These are phyloP conservation scores for Arxiozyma slooffiae DNA, from an alignment of 1,139 yeast genomes.

Conservation along the genomic window DNA sequence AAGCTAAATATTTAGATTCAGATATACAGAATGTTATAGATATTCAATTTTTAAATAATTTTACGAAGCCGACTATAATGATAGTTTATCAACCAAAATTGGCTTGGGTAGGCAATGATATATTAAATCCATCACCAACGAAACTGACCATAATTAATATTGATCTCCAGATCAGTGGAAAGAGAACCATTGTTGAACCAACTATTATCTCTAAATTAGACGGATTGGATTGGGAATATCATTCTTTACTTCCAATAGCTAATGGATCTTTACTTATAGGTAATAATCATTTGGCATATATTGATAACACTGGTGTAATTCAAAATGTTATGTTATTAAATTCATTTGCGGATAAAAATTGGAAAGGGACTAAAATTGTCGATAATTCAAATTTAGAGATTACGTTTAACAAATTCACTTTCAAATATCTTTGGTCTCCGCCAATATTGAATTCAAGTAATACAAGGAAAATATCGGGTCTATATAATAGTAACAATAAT, in stretches of 20 bases:
- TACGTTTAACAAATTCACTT: slow-evolving; percentile 12
- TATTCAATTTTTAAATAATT: slow-evolving; percentile 58
- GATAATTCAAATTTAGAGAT: slow-evolving; percentile 21
- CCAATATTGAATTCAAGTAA: slow-evolving; percentile 5
- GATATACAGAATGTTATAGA: slow-evolving; percentile 56
- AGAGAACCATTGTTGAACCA: slow-evolving; percentile 10
- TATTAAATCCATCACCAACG: slow-evolving; percentile 19
- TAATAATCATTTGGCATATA: slow-evolving; percentile 65
- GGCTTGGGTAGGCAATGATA: slow-evolving; percentile 64
- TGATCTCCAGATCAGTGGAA: slow-evolving; percentile 7
- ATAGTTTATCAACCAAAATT: slow-evolving; percentile 52
- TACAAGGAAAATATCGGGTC: background rate
- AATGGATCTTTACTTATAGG: slow-evolving; percentile 70
- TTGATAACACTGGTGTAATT: slow-evolving; percentile 64
- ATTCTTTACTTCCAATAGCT: slow-evolving; percentile 52
- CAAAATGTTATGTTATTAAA: slow-evolving; percentile 25
- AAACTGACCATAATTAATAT: slow-evolving; percentile 14
- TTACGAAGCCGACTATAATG: slow-evolving; percentile 73
- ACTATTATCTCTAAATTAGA: slow-evolving; percentile 21
- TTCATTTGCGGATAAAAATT: slow-evolving; percentile 19
- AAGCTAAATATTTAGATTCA: slow-evolving; percentile 48
- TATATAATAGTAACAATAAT: slow-evolving; percentile 4
- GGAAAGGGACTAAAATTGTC: slow-evolving; percentile 20
- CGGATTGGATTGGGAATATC: slow-evolving; percentile 67
- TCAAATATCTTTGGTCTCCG: slow-evolving; percentile 12